Base-by-base conservation (phyloP, 108 stramenopile species). In the Phaeodactylum tricornutum region DNA sequence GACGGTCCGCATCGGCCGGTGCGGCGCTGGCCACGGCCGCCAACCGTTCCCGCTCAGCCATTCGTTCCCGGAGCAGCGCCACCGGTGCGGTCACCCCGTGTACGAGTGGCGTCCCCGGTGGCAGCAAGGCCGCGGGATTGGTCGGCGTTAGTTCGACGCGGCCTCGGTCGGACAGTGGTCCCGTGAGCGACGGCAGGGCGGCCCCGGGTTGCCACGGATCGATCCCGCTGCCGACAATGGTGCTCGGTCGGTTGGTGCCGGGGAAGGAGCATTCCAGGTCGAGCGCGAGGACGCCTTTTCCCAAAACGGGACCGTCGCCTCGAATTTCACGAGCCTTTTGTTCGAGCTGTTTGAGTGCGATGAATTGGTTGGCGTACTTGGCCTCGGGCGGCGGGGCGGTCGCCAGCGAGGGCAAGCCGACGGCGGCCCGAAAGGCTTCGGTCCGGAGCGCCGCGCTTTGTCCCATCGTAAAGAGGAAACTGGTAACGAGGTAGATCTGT, bases 401-500 rank as follows among this genome's bases (percentile, higher is more conserved):
- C 29, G 39, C 61, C 46, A 82, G 50, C 21, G 71, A 41, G 7
- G 89, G 84, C 44, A 91, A 48, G 3, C 82, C 82, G 6, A 86
- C 34, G 20, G 47, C 43, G 6, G 48, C 52, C 4, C 89, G 69
- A 7, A 81, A 47, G 0, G 57, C 28, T 52, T 81, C 76, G 47
- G 74, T 84, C 3, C 84, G 65, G 30, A 91, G 56, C 7, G 75
- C 84, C 1, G 61, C 62, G 30, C 79, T 62, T 49, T 91, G 89
- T 37, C 67, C 46, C 37, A 84, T 37, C 16, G 89, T 82, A 50
- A 75, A 86, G n/a, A 77, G 66, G 59, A 91, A 84, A 46, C 77
- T 79, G 17, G 83, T 77, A 5, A 68, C 32, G 35, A 91, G 36
- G 40, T 91, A 91, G 12, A 91, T 69, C 50, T 91, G 89, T 12